Evolutionary conservation across 176 grass and related monocot species (phyloP), one percentile per base, ranked within the genome.

Genomic region (Ananas comosus): DNA sequence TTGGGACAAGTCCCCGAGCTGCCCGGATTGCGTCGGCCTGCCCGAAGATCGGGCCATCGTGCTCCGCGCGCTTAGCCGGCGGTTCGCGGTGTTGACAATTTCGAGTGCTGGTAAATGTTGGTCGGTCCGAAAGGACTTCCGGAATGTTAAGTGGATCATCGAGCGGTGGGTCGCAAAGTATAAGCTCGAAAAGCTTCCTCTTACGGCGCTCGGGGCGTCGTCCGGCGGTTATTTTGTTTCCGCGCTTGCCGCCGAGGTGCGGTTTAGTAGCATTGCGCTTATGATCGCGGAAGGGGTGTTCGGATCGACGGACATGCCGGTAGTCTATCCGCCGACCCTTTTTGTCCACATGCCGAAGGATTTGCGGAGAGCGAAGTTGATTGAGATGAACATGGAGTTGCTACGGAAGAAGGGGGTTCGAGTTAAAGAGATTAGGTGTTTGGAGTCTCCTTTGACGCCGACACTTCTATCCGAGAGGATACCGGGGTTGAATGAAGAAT

Each of bases 271-370:
- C 80, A 65, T 96, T 16, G 82, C 85, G 69, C 77, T 96, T 63
- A 88, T 91, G 87, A 95, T 95, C 71, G 56, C 91, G 5, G 87
- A 84, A 61, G 91, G 91, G 28, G 65, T 80, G n/a, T 87, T 95
- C 13, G 52, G 24, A 1, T 48, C 63, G 11, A 66, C 33, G 17
- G 79, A 51, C 48, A 50, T 72, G 14, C 78, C 59, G 7, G 12
- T 5, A 13, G 64, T 49, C 14, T 96, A 83, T 53, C 84, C 79
- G 51, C 76, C 87, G 12, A 72, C 85, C 1, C 70, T 91, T 70
- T 91, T 96, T 81, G 74, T 91, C 4, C 88, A 91, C 81, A 96
- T 96, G 91, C 87, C 91, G 3, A 91, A 96, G 71, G 87, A 91
- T 64, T 13, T 16, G 47, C 61, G 65, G 14, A 88, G 68, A 48